Base-by-base conservation (phyloP, 148 eudicot genomes). In the Silene conica region DNA sequence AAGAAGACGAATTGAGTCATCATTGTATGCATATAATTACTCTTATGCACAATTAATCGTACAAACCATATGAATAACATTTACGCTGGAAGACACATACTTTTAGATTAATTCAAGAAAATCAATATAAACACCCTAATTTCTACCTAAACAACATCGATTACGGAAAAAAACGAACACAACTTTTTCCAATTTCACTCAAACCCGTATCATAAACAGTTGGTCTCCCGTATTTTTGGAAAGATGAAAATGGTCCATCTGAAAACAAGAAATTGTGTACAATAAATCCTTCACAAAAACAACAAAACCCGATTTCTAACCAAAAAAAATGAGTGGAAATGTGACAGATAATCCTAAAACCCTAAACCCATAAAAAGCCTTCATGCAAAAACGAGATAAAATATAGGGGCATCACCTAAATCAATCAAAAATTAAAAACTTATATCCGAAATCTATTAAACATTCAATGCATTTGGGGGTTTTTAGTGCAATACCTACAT, bases 351-450 rank as follows among this genome's bases (percentile, higher is more conserved):
- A 23, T 18, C 8, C 63, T 64, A 63, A 80, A 74, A 70, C 71
- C 82, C 82, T 70, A 79, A 70, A 79, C 72, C 82, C 74, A 43
- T 54, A 52, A 50, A 50, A 63, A 16, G 46, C 34, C 13, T 70
- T 19, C 50, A 25, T 34, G 25, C 2, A 5, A 77, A 54, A 21
- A 50, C 5, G 22, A 48, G 11, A 16, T 28, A 31, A 2, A 22
- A 52, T 4, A 0, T 46, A 22, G 45, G 77, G 50, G 67, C 50
- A 20, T 21, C 31, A 59, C 6, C 34, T 31, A 31, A 68, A 22
- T 61, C 55, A 72, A 58, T 18, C 25, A 28, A 61, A 48, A 21
- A 13, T 23, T 26, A 34, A 10, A 45, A 21, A 12, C 20, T 20
- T 15, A 12, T 19, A 8, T 0, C 1, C 60, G 41, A 6, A 18